Evolutionary conservation across 345 rosid genomes (phyloP).

Genomic region (Pelargonium nanum): DNA sequence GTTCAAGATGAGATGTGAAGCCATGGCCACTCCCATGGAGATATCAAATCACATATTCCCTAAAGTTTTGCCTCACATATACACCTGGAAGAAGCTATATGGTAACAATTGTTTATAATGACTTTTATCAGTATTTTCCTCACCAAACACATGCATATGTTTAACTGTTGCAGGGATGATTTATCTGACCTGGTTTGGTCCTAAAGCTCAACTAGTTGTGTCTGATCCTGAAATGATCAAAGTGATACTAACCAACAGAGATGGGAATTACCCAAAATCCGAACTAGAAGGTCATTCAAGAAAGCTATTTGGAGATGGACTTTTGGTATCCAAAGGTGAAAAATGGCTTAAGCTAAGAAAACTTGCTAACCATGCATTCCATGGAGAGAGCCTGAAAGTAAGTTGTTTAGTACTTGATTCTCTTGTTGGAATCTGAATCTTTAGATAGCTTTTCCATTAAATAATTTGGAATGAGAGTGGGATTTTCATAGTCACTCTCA

Average conservation of each 20-base stretch:
- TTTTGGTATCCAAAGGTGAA: too few species aligned
- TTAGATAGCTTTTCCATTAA: too few species aligned
- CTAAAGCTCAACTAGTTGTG: constrained; percentile 3
- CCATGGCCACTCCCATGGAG: constrained; percentile 1
- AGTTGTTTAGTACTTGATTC: too few species aligned
- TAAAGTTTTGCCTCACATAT: constrained; percentile 9
- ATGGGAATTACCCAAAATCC: too few species aligned
- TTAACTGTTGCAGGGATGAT: constrained; percentile 2
- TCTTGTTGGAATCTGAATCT: too few species aligned
- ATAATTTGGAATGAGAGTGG: too few species aligned
- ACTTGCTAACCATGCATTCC: too few species aligned
- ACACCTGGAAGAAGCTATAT: constrained; percentile 9
- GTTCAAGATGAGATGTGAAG: neutral
- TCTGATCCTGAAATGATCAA: constrained; percentile 4
- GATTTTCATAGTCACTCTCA: too few species aligned
- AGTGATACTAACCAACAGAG: constrained; percentile 5
- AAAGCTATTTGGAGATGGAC: neutral
- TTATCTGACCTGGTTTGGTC: constrained; percentile 3
- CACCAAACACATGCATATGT: neutral
- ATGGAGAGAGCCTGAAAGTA: too few species aligned
- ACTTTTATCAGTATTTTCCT: too few species aligned
- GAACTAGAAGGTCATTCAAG: too few species aligned
- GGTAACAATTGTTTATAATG: neutral
- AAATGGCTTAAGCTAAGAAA: too few species aligned
- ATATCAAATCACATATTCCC: constrained; percentile 9